Base-by-base conservation (phyloP, 169 alveolate genomes). In the Besnoitia besnoiti region DNA sequence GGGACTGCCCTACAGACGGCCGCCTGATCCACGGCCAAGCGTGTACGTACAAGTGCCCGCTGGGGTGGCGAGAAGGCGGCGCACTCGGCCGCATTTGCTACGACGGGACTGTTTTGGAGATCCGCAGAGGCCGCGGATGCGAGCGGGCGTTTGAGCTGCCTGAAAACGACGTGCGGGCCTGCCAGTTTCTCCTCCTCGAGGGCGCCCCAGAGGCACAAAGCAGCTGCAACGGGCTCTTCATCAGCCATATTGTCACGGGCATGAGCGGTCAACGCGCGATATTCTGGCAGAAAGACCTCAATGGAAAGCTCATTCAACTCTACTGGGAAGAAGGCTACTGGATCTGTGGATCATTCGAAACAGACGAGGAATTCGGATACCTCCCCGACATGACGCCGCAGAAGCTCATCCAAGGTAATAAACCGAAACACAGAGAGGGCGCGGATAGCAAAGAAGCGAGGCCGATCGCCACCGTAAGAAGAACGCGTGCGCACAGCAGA, bases 281-380 rank as follows among this genome's bases (percentile, higher is more conserved):
- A 16, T 77, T 77, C 87, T 77, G 87, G 87, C 87, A 77, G 59
- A 37, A 42, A 24, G 87, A 77, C 30, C 10, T 42, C 55, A 30
- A 24, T 35, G 87, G 87, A 4, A 30, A 21, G 35, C 87, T 77
- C 44, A 39, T 77, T 35, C 87, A 77, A 7, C 87, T 77, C 87
- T 77, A 77, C 87, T 77, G 87, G 87, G 87, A 77, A 16, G 87
- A 77, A 8, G 87, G 87, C 16, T 77, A 77, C 87, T 77, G 87
- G 87, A 12, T 77, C 5, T 77, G 87, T 30, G 87, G 61, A 21
- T 77, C 87, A 3, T 77, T 77, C 30, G 87, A 77, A 27, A 77
- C 10, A 77, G 87, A 77, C 21, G 87, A 40, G 12, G 87, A 77
- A 27, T 77, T 39, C 87, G 87, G 87, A 42, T 77, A 77, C 35